Base-by-base conservation (phyloP, 495 filamentous ascomycete genomes). In the Tuber melanosporum region DNA sequence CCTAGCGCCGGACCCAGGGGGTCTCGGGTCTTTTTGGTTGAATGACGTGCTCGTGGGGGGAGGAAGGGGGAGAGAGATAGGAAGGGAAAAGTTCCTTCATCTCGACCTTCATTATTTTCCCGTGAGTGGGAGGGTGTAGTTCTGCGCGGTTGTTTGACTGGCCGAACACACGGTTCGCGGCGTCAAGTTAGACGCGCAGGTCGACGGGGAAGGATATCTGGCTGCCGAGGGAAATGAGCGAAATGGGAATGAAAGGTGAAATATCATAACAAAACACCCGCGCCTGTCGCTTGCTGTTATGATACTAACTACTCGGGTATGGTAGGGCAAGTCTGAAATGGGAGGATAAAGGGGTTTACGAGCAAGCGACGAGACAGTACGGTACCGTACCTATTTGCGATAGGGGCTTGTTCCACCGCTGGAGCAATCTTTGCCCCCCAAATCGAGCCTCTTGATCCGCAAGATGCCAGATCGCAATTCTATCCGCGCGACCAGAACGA, bases 401-500 rank as follows among this genome's bases (percentile, higher is more conserved):
- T 26, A 32, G n/a, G 22, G 57, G 57, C 14, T 66, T 66, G 26
- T 66, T 66, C 57, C 32, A 41, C 39, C 4, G 39, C 39, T 41
- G 0, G 39, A n/a, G n/a, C 26, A 62, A 62, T 32, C 8, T 3
- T 32, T 57, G 52, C 26, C n/a, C 52, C 32, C 57, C 26, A 36
- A 66, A 66, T 66, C 57, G 57, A 66, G 57, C 3, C 57, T 36
- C 57, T 66, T 36, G 57, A 66, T 36, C 57, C 57, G 57, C 57
- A 19, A 36, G n/a, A 36, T 66, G 57, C 57, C 57, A 66, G 57
- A 36, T 17, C 57, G 57, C 57, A 36, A 66, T 66, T 66, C 57
- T 66, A 66, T 66, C 57, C 57, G 57, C 57, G 26, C 57, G 32
- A 36, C 57, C 57, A 36, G 57, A 66, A 26, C 32, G 26, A 66